A percentile compares a stretch with the other conserved stretches of the same genome.
phyloP scores from a whole-genome alignment of 2,329 filamentous ascomycete species.

The Aspergillus vadensis region DNA sequence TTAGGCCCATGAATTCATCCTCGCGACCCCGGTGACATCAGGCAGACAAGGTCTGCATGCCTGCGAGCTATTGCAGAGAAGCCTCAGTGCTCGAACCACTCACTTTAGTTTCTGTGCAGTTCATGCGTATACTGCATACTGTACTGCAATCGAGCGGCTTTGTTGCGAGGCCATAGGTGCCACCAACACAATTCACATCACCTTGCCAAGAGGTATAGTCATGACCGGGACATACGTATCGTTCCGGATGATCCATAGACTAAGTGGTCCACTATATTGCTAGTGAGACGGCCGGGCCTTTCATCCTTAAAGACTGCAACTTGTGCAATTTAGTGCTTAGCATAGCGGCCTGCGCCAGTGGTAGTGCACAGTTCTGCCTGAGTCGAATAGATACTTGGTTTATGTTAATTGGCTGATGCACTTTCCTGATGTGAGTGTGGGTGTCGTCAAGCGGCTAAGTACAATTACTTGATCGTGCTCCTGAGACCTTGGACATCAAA shows the following conservation, averaged over 20 bases:
- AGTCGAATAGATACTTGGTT: too few species aligned
- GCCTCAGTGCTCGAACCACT: neutral
- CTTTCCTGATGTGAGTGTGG: neutral
- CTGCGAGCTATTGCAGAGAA: neutral
- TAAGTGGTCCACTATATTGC: neutral
- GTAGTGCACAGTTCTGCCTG: neutral
- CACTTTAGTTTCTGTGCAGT: neutral
- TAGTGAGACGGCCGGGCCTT: slow-evolving; percentile 1
- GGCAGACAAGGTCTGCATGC: neutral
- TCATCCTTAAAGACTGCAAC: neutral
- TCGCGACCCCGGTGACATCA: neutral
- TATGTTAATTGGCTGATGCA: neutral
- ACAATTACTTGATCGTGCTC: too few species aligned
- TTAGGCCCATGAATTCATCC: neutral
- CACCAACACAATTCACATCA: neutral
- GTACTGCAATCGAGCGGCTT: neutral
- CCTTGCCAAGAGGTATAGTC: neutral
- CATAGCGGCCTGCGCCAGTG: neutral
- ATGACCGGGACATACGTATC: neutral
- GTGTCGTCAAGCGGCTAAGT: too few species aligned
- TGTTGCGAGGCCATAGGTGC: too few species aligned
- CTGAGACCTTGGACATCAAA: too few species aligned
- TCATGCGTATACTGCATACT: neutral
- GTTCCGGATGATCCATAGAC: neutral
- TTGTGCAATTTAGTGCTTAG: neutral